Evolutionary conservation across 495 filamentous ascomycete species (phyloP).

Genomic region (Lasiosphaeris hirsuta): DNA sequence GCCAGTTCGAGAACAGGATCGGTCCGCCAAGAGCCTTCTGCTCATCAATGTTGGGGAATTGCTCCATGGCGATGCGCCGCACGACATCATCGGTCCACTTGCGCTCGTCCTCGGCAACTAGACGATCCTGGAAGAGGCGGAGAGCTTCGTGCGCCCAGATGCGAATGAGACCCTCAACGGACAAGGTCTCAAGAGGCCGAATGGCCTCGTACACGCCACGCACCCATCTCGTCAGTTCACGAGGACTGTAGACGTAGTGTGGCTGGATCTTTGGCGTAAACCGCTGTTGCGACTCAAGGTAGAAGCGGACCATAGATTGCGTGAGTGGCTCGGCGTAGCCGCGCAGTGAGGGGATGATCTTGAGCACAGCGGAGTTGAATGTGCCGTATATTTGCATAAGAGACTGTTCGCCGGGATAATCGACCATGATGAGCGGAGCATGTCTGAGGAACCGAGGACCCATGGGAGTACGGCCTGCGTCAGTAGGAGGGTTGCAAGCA

Average conservation of each 20-base stretch:
- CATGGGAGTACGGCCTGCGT: conserved; percentile 93
- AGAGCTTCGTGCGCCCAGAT: conserved; percentile 98
- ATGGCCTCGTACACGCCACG: conserved; percentile 97
- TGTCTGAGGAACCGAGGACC: conserved; percentile 90
- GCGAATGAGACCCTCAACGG: conserved; percentile 86
- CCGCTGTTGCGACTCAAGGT: conserved; percentile 84
- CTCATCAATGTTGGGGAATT: conserved; percentile 91
- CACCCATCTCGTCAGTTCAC: conserved; percentile 96
- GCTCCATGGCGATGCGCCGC: conserved; percentile 76
- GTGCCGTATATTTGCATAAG: conserved; percentile 96
- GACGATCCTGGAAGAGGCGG: conserved; percentile 91
- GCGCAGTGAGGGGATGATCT: conserved; percentile 92
- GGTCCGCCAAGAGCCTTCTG: conserved; percentile 84
- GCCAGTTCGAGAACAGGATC: conserved; percentile 97
- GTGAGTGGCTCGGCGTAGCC: conserved; percentile 93
- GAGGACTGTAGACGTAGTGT: conserved; percentile 98
- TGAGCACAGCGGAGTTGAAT: conserved; percentile 93
- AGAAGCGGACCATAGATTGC: conserved; percentile 96
- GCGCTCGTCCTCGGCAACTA: conserved; percentile 90
- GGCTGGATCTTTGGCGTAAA: conserved; percentile 97
- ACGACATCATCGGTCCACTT: conserved; percentile 90
- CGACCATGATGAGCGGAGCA: conserved; percentile 96
- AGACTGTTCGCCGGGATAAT: conserved; percentile 94
- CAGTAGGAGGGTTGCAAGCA: conserved; percentile 98
- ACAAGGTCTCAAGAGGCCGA: conserved; percentile 79